Evolutionary conservation across 177 flowering plant genomes (phyloP).

Genomic region (Vitis hybrid): DNA sequence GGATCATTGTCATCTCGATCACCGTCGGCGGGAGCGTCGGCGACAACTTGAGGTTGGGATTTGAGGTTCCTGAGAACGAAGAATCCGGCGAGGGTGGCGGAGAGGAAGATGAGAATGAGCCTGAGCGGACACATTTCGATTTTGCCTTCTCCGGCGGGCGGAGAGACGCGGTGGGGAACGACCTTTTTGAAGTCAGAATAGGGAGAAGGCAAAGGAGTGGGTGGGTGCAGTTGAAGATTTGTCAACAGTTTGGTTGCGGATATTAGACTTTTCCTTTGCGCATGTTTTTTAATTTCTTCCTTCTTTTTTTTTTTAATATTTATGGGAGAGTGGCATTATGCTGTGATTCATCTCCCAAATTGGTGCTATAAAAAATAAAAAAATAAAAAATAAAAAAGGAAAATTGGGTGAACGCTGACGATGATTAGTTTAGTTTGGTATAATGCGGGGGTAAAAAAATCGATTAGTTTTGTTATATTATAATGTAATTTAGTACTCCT

Average conservation of each 20-base stretch:
- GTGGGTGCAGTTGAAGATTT: slow-evolving; percentile 14
- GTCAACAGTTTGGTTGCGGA: slow-evolving; percentile 1
- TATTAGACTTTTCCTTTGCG: not conserved
- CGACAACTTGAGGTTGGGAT: slow-evolving; percentile 28
- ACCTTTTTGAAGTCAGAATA: not conserved
- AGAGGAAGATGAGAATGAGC: slow-evolving; percentile 68
- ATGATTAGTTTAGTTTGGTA: no score
- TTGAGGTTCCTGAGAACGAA: slow-evolving; percentile 58
- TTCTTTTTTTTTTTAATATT: not conserved
- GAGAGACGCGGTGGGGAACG: no score
- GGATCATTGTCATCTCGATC: slow-evolving; percentile 6
- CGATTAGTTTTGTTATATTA: no score
- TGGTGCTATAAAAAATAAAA: no score
- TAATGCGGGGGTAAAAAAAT: no score
- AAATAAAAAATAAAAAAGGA: no score
- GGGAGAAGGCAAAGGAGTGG: not conserved
- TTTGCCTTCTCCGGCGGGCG: not conserved
- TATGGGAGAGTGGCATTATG: no score
- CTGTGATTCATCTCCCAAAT: no score
- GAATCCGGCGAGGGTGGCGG: slow-evolving; percentile 78
- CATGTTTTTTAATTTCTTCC: not conserved
- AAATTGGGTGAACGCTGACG: no score
- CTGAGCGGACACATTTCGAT: slow-evolving; percentile 72
- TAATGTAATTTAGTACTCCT: no score
- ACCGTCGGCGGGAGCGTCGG: slow-evolving; percentile 5